Conservation (phyloP, 768 basidiomycete species). For the Pulveroboletus sp. region DNA sequence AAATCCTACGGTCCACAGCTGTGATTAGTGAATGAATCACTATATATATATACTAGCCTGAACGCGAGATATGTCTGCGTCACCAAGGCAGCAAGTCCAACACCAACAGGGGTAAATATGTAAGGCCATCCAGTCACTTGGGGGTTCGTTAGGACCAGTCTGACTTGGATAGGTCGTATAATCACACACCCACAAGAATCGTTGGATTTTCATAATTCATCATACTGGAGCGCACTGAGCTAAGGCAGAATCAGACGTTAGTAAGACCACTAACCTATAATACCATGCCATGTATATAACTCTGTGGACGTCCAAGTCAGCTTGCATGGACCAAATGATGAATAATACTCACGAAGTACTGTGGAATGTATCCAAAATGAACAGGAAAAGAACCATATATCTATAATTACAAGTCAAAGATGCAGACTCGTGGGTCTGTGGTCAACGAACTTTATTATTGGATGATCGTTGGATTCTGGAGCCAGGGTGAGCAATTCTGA, state of each 20-base stretch:
- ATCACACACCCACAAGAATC: not conserved
- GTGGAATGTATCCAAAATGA: conserved; percentile 16
- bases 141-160: not conserved
- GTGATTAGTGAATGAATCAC: no score
- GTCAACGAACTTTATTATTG: conserved; percentile 2
- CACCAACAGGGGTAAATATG: conserved; percentile 36
- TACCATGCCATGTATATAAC: conserved; percentile 19
- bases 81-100: conserved; percentile 23
- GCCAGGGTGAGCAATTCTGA: not conserved
- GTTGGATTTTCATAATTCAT: not conserved
- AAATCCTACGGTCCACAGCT: not conserved
- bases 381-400: conserved; percentile 13
- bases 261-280: conserved; percentile 8
- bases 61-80: conserved; percentile 45
- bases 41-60: conserved; percentile 30
- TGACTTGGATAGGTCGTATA: no score
- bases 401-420: not conserved
- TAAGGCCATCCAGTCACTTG: conserved; percentile 40
- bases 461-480: conserved; percentile 13
- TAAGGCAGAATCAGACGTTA: not conserved
- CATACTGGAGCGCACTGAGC: not conserved
- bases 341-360: conserved; percentile 8
- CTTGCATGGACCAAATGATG: not conserved
- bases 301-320: not conserved
- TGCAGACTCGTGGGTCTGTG: not conserved